Conservation (phyloP, 2,329 filamentous ascomycete genomes). For the Pseudogymnoascus sp. region DNA sequence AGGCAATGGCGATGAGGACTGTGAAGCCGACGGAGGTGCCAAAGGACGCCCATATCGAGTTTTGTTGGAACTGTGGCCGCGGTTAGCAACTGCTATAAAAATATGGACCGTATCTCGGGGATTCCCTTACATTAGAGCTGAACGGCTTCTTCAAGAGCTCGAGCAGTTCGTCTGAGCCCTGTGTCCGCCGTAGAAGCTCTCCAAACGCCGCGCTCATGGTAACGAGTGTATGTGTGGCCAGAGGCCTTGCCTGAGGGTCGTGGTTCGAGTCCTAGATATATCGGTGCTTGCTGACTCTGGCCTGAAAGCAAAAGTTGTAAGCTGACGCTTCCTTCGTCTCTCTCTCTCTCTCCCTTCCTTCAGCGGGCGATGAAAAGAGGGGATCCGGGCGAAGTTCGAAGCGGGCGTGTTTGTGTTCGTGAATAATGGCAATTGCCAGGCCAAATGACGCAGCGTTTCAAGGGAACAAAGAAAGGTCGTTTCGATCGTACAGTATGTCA, state of each 20-base stretch:
- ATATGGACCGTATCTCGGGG: not conserved
- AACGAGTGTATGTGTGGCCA: constrained; percentile 8
- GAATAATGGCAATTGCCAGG: not conserved
- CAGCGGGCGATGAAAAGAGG: not conserved
- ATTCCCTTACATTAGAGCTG: constrained; percentile 16
- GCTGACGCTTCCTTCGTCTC: not conserved
- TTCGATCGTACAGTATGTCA: not conserved
- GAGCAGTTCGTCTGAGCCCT: constrained; percentile 20
- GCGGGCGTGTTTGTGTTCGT: not conserved
- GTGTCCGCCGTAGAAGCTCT: not conserved
- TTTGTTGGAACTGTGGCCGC: constrained; percentile 26
- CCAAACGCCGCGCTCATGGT: not conserved
- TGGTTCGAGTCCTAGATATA: not conserved
- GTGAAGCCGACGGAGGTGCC: constrained; percentile 73
- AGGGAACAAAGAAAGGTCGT: not conserved
- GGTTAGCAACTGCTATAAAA: constrained; percentile 12
- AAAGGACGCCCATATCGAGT: constrained; percentile 70
- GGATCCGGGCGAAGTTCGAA: no score
- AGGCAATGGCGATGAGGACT: constrained; percentile 63
- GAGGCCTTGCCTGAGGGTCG: not conserved
- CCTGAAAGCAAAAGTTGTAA: not conserved
- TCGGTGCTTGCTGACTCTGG: not conserved
- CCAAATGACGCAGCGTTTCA: not conserved
- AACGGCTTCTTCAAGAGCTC: constrained; percentile 26
- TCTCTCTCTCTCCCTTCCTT: not conserved